Conservation (phyloP, 2,329 filamentous ascomycete species). For the Fusarium chaquense region DNA sequence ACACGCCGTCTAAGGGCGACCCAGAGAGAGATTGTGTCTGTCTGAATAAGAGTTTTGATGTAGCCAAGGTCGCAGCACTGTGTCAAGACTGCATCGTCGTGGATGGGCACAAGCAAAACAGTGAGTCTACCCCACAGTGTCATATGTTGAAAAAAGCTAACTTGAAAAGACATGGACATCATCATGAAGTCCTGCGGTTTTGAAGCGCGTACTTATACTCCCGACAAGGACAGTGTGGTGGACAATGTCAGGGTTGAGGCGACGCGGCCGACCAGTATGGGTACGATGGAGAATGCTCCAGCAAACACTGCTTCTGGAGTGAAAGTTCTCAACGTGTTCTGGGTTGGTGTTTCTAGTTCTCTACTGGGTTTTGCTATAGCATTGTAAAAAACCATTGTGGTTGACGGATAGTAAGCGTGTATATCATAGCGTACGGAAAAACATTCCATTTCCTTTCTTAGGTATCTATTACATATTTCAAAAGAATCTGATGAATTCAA, state of each 20-base stretch:
- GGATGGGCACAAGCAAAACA: constrained; percentile 49
- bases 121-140: constrained; percentile 41
- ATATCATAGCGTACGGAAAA: constrained; percentile 19
- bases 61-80: constrained; percentile 53
- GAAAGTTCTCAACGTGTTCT: neutral
- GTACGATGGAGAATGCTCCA: neutral
- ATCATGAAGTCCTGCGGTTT: constrained; percentile 56
- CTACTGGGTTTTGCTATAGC: constrained; percentile 20
- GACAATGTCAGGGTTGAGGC: constrained; percentile 53
- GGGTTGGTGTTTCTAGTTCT: constrained; percentile 16
- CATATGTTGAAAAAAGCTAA: constrained; percentile 1
- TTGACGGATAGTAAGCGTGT: neutral
- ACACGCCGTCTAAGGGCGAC: constrained; percentile 35
- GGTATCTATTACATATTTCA: constrained; percentile 9
- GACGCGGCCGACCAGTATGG: constrained; percentile 42
- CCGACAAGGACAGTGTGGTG: constrained; percentile 49
- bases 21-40: constrained; percentile 55
- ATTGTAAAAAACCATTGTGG: constrained; percentile 5
- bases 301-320: constrained; percentile 1
- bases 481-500: neutral
- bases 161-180: constrained; percentile 50
- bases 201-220: constrained; percentile 45
- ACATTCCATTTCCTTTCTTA: constrained; percentile 12
- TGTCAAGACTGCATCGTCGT: constrained; percentile 56
- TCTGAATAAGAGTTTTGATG: constrained; percentile 56